Conservation (phyloP, 208 protist species). For the Plasmodiophora brassicae region DNA sequence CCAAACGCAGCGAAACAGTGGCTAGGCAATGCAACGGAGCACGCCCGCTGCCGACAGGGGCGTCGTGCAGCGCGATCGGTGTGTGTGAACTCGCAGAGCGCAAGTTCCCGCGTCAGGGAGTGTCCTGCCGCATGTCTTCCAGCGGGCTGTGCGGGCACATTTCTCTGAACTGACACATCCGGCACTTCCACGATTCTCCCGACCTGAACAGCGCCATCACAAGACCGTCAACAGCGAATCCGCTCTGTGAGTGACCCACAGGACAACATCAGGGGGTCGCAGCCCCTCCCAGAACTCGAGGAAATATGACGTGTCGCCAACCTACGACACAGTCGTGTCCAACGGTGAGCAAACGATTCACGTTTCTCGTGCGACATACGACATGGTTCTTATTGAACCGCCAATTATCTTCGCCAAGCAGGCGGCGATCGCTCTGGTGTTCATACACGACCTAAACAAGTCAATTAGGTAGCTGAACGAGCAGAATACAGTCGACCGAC, state of each 20-base stretch:
- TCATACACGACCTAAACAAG: background rate
- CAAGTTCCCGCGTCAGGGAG: too few species aligned
- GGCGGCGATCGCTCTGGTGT: background rate
- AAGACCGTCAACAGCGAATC: background rate
- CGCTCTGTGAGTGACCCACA: background rate
- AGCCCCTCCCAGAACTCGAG: slow-evolving; percentile 3
- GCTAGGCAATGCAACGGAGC: too few species aligned
- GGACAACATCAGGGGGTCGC: background rate
- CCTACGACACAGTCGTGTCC: too few species aligned
- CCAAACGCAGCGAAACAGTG: too few species aligned
- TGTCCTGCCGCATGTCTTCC: too few species aligned
- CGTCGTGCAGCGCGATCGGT: too few species aligned
- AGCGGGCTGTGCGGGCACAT: too few species aligned
- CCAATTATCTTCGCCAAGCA: background rate
- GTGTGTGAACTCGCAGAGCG: too few species aligned
- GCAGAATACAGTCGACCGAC: background rate
- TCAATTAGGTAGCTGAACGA: background rate
- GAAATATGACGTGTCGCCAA: slow-evolving; percentile 5
- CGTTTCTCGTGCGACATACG: too few species aligned
- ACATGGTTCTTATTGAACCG: background rate
- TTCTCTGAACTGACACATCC: background rate
- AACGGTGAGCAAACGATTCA: too few species aligned
- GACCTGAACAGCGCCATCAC: background rate
- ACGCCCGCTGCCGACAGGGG: too few species aligned
- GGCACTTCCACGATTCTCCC: slow-evolving; percentile 3